Evolutionary conservation across 345 rosid genomes (phyloP), one percentile per base, ranked within the genome.

Genomic region (Crucihimalaya himalaica): DNA sequence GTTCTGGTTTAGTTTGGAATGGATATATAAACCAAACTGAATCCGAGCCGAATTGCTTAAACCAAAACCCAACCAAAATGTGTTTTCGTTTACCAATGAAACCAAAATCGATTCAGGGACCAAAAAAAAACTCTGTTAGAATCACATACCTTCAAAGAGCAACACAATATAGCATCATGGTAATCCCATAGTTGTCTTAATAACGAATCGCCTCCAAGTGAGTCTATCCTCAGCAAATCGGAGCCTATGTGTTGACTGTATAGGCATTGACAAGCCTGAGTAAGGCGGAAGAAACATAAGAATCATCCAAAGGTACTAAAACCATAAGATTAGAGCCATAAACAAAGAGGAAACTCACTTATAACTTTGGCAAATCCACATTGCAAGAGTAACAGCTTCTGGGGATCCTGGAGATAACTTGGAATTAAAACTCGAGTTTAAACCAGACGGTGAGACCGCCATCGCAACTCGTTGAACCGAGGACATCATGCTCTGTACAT

Each of bases 141-240:
- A 34, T 31, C 31, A 35, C 66, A 79, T 1, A 93, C 98, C 92
- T 93, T 89, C 72, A 93, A 72, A 8, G 96, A 82, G 74, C 98
- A 93, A 65, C 98, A 93, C 75, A 93, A 79, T 54, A 93, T 79
- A 4, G 98, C 98, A 80, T 93, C 98, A 56, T 78, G 88, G 75
- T 89, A 94, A 43, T 86, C 78, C 97, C 96, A 93, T 4, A 93
- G 88, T 31, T 83, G 71, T 79, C 86, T 85, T 81, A 93, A 79
- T 50, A 86, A 11, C 0, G 87, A 83, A 60, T 90, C 93, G 14
- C 78, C 82, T 3, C 72, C 72, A 68, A 40, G 48, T 51, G 54
- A 50, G 29, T 21, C 55, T 20, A 8, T 10, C 29, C 28, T 50
- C n/a, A 50, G 28, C n/a, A 50, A 50, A 20, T 50, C 55, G 10